A percentile compares a stretch with the other conserved stretches of the same genome.
Conservation (phyloP, 2,329 filamentous ascomycete species). For the Aspergillus sp. region DNA sequence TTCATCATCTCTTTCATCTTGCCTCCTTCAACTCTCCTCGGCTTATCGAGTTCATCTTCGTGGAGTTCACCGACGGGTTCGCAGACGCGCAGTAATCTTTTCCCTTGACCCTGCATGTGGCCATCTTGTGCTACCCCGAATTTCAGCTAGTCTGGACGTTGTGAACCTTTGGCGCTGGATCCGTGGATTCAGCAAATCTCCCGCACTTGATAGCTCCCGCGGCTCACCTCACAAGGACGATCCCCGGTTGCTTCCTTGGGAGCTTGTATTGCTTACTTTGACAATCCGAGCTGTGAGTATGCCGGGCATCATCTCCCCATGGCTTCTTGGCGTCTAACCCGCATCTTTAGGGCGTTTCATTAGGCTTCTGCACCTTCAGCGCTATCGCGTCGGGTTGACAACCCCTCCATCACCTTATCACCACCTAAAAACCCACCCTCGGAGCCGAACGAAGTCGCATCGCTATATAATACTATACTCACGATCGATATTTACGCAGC, state of each 20-base stretch:
- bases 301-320: neutral
- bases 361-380: constrained; percentile 6
- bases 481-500: neutral
- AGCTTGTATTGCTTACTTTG: constrained; percentile 1
- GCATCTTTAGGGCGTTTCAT: neutral
- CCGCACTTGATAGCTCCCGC: constrained; percentile 34
- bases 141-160: constrained; percentile 14
- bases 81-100: constrained; percentile 3
- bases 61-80: neutral
- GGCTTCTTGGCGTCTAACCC: constrained; percentile 4
- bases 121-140: constrained; percentile 9
- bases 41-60: neutral
- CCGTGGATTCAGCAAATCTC: constrained; percentile 37
- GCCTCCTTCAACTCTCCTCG: constrained; percentile 8
- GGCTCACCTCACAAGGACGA: constrained; percentile 25
- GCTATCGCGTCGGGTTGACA: constrained; percentile 12
- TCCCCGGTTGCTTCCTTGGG: constrained; percentile 15
- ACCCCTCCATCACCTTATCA: constrained; percentile 15
- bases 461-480: neutral
- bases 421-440: constrained; percentile 2
- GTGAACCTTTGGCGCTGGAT: constrained; percentile 27
- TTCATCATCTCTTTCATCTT: constrained; percentile 2
- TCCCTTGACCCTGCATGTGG: constrained; percentile 7
- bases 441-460: neutral
- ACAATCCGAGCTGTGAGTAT: constrained; percentile 3